A percentile compares a stretch with the other conserved stretches of the same genome.
Evolutionary conservation across 2,329 filamentous ascomycete species (phyloP).

Genomic region (Botrytis deweyae): DNA sequence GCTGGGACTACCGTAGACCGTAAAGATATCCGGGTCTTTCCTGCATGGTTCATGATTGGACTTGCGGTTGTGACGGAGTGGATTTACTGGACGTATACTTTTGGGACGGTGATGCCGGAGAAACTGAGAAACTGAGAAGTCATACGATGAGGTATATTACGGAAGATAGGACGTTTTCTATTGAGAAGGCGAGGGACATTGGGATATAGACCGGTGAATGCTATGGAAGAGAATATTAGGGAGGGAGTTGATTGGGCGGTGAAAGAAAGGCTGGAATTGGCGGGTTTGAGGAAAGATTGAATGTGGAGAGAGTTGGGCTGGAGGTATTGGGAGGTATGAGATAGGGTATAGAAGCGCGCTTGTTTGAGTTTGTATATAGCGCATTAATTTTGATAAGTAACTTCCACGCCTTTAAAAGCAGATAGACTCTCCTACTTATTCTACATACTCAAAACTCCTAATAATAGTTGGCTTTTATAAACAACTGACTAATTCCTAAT

Average conservation of each 20-base stretch:
- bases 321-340: neutral
- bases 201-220: neutral
- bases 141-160: neutral
- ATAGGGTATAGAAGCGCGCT: too few species aligned
- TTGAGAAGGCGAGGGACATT: neutral
- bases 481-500: too few species aligned
- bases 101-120: conserved; percentile 14
- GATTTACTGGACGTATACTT: conserved; percentile 20
- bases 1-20: conserved; percentile 15
- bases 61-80: conserved; percentile 17
- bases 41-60: conserved; percentile 6
- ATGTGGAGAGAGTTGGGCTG: neutral
- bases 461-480: too few species aligned
- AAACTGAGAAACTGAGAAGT: neutral
- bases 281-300: neutral
- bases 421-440: neutral
- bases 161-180: neutral
- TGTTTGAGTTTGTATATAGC: too few species aligned
- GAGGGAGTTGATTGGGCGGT: neutral
- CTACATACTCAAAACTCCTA: neutral
- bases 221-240: neutral
- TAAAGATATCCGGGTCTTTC: conserved; percentile 20
- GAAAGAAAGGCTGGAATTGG: neutral
- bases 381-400: neutral
- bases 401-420: accelerated